A percentile compares a stretch with the other conserved stretches of the same genome.
Conservation (phyloP, 345 rosid genomes). For the Atalantia buxifolia region DNA sequence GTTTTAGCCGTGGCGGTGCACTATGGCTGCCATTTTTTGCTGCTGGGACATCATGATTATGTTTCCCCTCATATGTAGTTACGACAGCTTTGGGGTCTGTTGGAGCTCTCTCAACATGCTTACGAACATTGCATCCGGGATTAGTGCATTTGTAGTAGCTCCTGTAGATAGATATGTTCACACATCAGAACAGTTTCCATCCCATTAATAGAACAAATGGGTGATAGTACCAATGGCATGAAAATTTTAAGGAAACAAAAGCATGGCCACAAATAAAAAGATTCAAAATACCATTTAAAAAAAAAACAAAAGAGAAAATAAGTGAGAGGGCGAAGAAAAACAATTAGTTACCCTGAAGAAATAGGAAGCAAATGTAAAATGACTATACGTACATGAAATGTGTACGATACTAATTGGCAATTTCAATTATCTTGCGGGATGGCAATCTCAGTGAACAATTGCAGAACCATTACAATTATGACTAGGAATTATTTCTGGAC, state of each 20-base stretch:
- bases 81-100: conserved; percentile 84
- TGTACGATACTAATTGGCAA: too few species aligned
- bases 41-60: conserved; percentile 79
- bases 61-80: conserved; percentile 97
- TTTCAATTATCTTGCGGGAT: too few species aligned
- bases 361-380: too few species aligned
- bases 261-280: neutral
- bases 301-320: neutral
- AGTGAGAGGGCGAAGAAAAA: neutral
- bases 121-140: conserved; percentile 83
- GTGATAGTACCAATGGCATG: neutral
- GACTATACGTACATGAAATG: too few species aligned
- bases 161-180: conserved; percentile 32
- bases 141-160: conserved; percentile 92
- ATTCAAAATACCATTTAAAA: neutral
- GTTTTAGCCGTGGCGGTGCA: conserved; percentile 22
- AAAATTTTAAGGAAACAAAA: neutral
- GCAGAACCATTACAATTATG: neutral
- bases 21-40: conserved; percentile 59
- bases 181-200: conserved; percentile 19
- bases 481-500: neutral
- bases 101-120: conserved; percentile 94
- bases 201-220: neutral
- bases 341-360: too few species aligned
- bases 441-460: too few species aligned